Evolutionary conservation across 2,329 filamentous ascomycete genomes (phyloP).

Genomic region (Fusarium xyrophilum): DNA sequence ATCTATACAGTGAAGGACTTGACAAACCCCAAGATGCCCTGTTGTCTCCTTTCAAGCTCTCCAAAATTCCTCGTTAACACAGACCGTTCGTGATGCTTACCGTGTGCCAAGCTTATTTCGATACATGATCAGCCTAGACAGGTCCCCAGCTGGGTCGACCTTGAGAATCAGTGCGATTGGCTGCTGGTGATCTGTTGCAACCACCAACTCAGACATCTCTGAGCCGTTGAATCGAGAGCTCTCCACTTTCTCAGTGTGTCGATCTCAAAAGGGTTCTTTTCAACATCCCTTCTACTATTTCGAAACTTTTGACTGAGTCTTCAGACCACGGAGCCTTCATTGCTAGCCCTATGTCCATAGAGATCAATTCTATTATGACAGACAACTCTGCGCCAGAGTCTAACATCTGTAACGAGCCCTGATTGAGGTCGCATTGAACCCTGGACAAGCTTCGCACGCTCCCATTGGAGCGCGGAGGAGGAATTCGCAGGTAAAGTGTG

Average conservation of each 20-base stretch:
- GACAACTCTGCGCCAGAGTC: conserved; percentile 29
- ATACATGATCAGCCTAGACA: conserved; percentile 33
- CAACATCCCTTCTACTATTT: background rate
- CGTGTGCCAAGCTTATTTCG: conserved; percentile 28
- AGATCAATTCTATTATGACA: conserved; percentile 3
- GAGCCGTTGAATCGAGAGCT: conserved; percentile 25
- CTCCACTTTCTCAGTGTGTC: conserved; percentile 17
- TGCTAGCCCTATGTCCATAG: background rate
- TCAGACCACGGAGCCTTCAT: conserved; percentile 4
- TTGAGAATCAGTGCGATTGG: conserved; percentile 34
- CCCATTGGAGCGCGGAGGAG: conserved; percentile 28
- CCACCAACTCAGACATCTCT: conserved; percentile 32
- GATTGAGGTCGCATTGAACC: conserved; percentile 30
- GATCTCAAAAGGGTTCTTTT: conserved; percentile 4
- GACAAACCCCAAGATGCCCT: background rate
- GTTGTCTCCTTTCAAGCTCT: background rate
- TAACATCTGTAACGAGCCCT: conserved; percentile 21
- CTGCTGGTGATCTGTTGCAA: conserved; percentile 25
- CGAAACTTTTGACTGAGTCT: conserved; percentile 16
- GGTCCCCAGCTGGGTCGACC: conserved; percentile 31
- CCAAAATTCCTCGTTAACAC: background rate
- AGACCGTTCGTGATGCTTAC: conserved; percentile 13
- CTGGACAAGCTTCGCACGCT: conserved; percentile 29
- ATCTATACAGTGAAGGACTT: background rate
- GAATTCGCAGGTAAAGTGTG: conserved; percentile 24